Percentiles rank a stretch among this genome's conserved stretches.
Evolutionary conservation across 2,329 filamentous ascomycete genomes (phyloP).

Genomic region (Simplicillium aogashimaense): DNA sequence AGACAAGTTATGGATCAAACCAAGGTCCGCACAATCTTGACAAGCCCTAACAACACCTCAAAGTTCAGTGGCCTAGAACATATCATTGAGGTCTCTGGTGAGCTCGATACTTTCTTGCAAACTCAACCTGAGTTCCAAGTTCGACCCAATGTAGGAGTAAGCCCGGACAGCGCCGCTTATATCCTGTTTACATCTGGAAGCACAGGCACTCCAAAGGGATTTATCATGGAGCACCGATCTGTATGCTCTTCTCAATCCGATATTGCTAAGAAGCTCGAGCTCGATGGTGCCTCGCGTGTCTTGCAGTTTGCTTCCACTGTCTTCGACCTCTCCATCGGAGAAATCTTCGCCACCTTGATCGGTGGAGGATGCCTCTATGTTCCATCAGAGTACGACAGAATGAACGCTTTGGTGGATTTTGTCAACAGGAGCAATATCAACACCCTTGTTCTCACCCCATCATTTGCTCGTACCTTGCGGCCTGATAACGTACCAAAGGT

Average conservation of each 20-base stretch:
- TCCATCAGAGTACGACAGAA: slow-evolving; percentile 9
- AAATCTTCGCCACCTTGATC: slow-evolving; percentile 12
- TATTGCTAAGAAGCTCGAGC: slow-evolving; percentile 2
- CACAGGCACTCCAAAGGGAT: slow-evolving; percentile 40
- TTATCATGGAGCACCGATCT: slow-evolving; percentile 21
- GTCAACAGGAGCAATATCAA: slow-evolving; percentile 11
- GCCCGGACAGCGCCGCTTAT: slow-evolving; percentile 5
- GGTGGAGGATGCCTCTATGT: slow-evolving; percentile 14
- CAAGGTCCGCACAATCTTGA: slow-evolving; percentile 10
- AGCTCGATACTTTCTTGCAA: background rate
- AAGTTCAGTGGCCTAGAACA: slow-evolving; percentile 1
- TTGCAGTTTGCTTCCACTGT: slow-evolving; percentile 10
- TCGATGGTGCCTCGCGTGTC: background rate
- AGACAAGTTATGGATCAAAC: slow-evolving; percentile 9
- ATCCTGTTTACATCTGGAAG: slow-evolving; percentile 45
- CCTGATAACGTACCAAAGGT: slow-evolving; percentile 4
- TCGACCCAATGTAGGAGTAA: background rate
- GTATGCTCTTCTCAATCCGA: slow-evolving; percentile 7
- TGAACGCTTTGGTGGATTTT: slow-evolving; percentile 8
- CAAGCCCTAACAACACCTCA: slow-evolving; percentile 6
- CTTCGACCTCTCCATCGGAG: slow-evolving; percentile 12
- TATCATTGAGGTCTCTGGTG: background rate
- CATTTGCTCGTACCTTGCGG: slow-evolving; percentile 2
- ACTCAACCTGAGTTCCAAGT: background rate
- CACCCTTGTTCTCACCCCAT: slow-evolving; percentile 6